Conservation (phyloP, 768 basidiomycete species). For the Mycena vitilis region DNA sequence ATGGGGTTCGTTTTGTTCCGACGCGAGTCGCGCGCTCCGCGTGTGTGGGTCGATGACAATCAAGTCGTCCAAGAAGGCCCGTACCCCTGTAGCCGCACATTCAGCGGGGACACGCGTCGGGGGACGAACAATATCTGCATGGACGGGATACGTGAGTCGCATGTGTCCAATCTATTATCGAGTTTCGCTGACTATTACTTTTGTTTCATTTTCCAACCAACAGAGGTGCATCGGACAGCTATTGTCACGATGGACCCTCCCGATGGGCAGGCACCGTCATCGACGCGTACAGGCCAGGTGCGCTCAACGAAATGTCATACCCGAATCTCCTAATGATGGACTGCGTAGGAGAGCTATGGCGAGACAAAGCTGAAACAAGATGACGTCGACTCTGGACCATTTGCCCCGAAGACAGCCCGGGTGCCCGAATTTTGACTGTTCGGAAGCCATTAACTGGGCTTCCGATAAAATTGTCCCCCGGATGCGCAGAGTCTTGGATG, state of each 20-base stretch:
- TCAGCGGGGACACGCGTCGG: neutral
- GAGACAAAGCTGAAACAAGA: neutral
- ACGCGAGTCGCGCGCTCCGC: too few relatives aligned
- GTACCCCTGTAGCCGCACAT: neutral
- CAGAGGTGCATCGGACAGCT: neutral
- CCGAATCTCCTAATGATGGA: neutral
- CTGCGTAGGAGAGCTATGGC: neutral
- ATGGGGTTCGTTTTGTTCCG: too few relatives aligned
- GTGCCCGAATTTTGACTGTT: too few relatives aligned
- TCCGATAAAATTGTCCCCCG: too few relatives aligned
- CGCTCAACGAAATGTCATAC: neutral
- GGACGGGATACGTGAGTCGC: neutral
- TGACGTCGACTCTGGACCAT: too few relatives aligned
- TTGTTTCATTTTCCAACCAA: too few relatives aligned
- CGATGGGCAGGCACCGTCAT: neutral
- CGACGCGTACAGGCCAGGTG: neutral
- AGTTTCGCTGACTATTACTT: too few relatives aligned
- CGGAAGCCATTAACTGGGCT: too few relatives aligned
- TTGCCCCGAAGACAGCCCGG: too few relatives aligned
- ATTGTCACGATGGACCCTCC: neutral
- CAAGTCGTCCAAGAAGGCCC: too few relatives aligned
- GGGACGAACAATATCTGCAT: neutral
- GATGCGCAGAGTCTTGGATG: too few relatives aligned
- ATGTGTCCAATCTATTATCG: neutral
- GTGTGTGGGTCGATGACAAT: too few relatives aligned